phyloP scores from a whole-genome alignment of 2,329 filamentous ascomycete species.

The Trichoderma brevicompactum region DNA sequence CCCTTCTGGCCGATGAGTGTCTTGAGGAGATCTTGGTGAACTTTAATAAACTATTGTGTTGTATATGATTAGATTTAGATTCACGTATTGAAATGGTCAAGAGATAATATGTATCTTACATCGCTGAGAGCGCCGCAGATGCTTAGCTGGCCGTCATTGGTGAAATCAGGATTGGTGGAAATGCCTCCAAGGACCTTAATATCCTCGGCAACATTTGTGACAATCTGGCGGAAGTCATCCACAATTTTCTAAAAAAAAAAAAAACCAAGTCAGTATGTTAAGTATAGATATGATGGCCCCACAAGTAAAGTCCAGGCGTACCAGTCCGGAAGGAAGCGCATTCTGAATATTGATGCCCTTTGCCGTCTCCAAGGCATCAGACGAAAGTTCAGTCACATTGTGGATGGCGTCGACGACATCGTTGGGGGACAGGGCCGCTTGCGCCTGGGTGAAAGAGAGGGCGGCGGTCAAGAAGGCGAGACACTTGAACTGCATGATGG shows the following conservation, averaged over 20 bases:
- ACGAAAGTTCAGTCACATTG: not conserved
- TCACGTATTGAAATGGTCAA: not conserved
- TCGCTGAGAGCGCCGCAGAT: not conserved
- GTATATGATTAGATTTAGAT: not conserved
- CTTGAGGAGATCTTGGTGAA: not conserved
- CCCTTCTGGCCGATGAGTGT: not conserved
- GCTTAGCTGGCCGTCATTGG: not conserved
- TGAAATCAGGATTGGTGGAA: not conserved
- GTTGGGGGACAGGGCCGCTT: not conserved
- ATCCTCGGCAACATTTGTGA: not conserved
- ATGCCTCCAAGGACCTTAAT: too few relatives aligned
- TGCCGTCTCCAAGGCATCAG: not conserved
- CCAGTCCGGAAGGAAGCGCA: not conserved
- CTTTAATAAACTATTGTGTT: not conserved
- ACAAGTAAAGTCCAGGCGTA: not conserved
- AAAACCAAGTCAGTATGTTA: not conserved
- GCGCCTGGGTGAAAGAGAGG: not conserved
- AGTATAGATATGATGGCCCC: not conserved
- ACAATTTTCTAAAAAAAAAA: not conserved
- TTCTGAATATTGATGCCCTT: not conserved
- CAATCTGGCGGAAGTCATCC: not conserved
- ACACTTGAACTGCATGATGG: constrained; percentile 19
- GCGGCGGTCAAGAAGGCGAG: not conserved
- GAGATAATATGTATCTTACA: not conserved
- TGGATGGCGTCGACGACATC: not conserved